A percentile compares a stretch with the other conserved stretches of the same genome.
Conservation (phyloP, 2,329 filamentous ascomycete genomes). For the Bisporella sp. region DNA sequence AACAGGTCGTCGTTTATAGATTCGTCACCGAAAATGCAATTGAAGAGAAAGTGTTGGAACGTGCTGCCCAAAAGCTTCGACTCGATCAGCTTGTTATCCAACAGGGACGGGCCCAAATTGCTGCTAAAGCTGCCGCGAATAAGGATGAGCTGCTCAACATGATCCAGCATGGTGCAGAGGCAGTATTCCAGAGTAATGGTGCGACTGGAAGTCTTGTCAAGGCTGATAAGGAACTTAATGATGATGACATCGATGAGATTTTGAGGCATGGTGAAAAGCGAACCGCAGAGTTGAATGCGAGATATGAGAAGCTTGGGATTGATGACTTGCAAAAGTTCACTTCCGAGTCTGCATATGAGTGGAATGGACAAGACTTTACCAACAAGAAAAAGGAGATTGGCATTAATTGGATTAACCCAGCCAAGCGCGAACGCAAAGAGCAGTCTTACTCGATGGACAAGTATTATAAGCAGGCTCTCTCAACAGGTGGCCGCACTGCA, state of each 20-base stretch:
- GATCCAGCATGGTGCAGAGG: constrained; percentile 98
- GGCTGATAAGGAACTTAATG: constrained; percentile 58
- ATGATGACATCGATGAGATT: constrained; percentile 88
- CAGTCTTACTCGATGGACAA: constrained; percentile 98
- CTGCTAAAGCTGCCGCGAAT: constrained; percentile 83
- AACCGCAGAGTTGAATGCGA: constrained; percentile 83
- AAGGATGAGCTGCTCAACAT: constrained; percentile 95
- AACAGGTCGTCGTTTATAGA: constrained; percentile 93
- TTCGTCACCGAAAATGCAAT: constrained; percentile 98
- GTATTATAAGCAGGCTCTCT: constrained; percentile 90
- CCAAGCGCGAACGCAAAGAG: constrained; percentile 97
- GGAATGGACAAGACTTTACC: constrained; percentile 96
- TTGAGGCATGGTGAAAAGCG: constrained; percentile 79
- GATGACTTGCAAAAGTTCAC: constrained; percentile 97
- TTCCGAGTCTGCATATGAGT: constrained; percentile 95
- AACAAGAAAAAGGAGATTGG: constrained; percentile 88
- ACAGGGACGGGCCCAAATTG: constrained; percentile 87
- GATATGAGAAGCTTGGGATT: constrained; percentile 93
- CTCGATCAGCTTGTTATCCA: constrained; percentile 97
- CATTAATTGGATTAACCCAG: constrained; percentile 94
- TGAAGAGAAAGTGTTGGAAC: constrained; percentile 94
- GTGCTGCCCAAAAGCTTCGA: constrained; percentile 92
- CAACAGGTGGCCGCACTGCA: constrained; percentile 67
- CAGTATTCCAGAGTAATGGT: constrained; percentile 75
- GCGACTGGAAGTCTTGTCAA: constrained; percentile 52